Base-by-base conservation (phyloP, 257 asterid genomes). In the Lithospermum erythrorhizon region DNA sequence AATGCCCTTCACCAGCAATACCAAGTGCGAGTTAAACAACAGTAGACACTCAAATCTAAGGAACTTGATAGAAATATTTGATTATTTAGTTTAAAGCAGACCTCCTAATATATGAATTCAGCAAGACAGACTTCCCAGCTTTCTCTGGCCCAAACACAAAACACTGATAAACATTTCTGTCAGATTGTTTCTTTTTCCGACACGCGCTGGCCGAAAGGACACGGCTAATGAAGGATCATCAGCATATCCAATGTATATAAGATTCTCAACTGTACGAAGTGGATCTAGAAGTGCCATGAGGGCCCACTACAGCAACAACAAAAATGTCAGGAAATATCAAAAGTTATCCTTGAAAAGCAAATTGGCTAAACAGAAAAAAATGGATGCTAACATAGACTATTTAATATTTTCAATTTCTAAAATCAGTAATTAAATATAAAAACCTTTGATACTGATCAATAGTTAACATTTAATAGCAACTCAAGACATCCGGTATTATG, bases 271-370 rank as follows among this genome's bases (percentile, higher is more conserved):
- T 49, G 87, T 81, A 71, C 77, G 82, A 62, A 84, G 71, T 61
- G 98, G 95, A 69, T 91, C 96, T 63, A 88, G 79, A 79, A 91
- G 96, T 54, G 95, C 79, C 95, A 91, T 86, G 61, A 91, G 85
- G 62, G 90, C 81, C 98, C 98, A 91, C 98, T 88, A 89, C 70
- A 68, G 21, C n/a, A 64, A 41, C 2, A 21, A 76, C 59, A 53
- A 29, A 70, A 37, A 63, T 55, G 48, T 47, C 51, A 58, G 57
- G 61, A 23, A 68, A 47, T 37, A 27, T 23, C 37, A 18, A 30
- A 19, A 18, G 48, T 49, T n/a, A 25, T 53, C 20, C 15, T 45
- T 27, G 29, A 64, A 27, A 27, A 27, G 32, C 32, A 2, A 0
- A 27, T 27, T 27, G 32, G 32, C 32, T 27, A 7, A 27, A 27